Evolutionary conservation across 768 basidiomycete species (phyloP).

Genomic region (Tulasnella sp.): DNA sequence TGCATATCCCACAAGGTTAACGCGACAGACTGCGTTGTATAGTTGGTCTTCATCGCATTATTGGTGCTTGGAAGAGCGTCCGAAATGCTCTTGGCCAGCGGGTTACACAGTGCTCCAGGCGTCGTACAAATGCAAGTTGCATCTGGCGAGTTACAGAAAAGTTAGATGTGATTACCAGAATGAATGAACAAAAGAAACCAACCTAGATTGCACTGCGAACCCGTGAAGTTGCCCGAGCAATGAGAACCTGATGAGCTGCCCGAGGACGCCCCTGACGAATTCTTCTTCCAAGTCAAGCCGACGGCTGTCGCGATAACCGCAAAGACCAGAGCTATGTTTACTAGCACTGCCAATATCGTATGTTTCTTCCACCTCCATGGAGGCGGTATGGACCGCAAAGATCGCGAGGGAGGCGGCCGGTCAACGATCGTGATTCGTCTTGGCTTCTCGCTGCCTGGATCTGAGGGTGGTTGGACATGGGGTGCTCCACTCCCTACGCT

Average conservation of each 20-base stretch:
- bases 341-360: slow-evolving; percentile 1
- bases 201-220: slow-evolving; percentile 51
- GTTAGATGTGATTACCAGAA: background rate
- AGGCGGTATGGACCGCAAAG: background rate
- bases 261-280: slow-evolving; percentile 17
- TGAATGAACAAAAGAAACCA: slow-evolving; percentile 25
- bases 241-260: background rate
- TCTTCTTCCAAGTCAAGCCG: slow-evolving; percentile 25
- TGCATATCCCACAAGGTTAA: slow-evolving; percentile 45
- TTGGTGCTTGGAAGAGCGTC: slow-evolving; percentile 46
- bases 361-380: slow-evolving; percentile 6
- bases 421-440: background rate
- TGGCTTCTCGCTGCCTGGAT: background rate
- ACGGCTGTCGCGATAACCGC: slow-evolving; percentile 33
- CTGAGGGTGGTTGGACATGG: background rate
- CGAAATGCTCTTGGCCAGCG: slow-evolving; percentile 47
- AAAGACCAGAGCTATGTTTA: slow-evolving; percentile 29
- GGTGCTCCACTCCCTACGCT: background rate
- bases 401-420: background rate
- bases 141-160: slow-evolving; percentile 34
- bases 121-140: slow-evolving; percentile 56
- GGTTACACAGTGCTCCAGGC: slow-evolving; percentile 39
- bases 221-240: slow-evolving; percentile 42
- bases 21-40: slow-evolving; percentile 40
- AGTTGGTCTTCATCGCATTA: slow-evolving; percentile 40